phyloP scores from a whole-genome alignment of 805 yeast genomes.

The Cyberlindnera misumaiensis region DNA sequence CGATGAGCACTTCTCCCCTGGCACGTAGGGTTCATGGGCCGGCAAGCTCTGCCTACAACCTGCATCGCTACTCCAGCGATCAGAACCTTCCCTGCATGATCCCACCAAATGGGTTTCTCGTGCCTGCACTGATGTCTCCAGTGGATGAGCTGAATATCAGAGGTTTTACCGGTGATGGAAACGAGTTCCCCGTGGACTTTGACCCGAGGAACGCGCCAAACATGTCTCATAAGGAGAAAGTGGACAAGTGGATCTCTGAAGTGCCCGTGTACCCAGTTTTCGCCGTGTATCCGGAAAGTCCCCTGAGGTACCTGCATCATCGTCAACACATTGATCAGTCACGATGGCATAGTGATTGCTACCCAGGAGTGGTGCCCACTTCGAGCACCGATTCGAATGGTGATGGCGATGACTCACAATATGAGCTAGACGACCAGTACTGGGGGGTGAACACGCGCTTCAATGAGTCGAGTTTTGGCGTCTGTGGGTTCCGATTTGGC shows the following conservation, averaged over 20 bases:
- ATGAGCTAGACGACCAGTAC: conserved; percentile 6
- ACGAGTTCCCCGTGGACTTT: conserved; percentile 39
- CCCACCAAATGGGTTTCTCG: too few relatives aligned
- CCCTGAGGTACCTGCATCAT: too few relatives aligned
- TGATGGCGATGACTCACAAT: conserved; percentile 2
- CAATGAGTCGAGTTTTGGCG: background rate
- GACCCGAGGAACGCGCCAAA: conserved; percentile 56
- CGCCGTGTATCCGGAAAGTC: background rate
- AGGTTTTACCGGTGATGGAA: background rate
- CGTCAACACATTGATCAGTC: background rate
- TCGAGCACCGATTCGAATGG: conserved; percentile 8
- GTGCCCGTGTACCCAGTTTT: conserved; percentile 41
- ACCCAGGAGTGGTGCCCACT: conserved; percentile 37
- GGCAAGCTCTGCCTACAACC: too few relatives aligned
- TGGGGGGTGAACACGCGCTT: background rate
- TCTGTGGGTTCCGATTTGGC: conserved; percentile 8
- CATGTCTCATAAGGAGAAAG: conserved; percentile 64
- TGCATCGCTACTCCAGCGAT: too few relatives aligned
- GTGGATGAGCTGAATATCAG: background rate
- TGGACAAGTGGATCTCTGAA: conserved; percentile 52
- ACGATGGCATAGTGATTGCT: conserved; percentile 39
- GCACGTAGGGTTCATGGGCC: background rate
- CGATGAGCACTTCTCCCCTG: background rate
- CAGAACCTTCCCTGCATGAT: too few relatives aligned
- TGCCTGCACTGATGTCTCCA: background rate